Base-by-base conservation (phyloP, 345 rosid species). In the Dovyalis caffra region DNA sequence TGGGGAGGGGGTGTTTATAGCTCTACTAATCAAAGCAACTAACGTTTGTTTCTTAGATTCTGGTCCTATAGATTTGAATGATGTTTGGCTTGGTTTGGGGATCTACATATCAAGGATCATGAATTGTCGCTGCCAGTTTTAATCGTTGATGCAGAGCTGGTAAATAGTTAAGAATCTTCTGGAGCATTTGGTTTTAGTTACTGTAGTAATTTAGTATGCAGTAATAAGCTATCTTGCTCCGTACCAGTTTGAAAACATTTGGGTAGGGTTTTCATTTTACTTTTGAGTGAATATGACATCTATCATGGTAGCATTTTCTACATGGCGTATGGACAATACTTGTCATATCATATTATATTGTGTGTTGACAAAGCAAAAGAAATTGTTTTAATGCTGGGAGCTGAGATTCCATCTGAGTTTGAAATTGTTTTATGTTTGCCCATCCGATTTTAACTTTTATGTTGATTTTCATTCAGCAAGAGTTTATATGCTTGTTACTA, bases 401-500 rank as follows among this genome's bases (percentile, higher is more conserved):
- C 1, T 15, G 29, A 35, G 32, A 31, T 75, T 31, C 25, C 23
- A 8, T n/a, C 31, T 32, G 12, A 53, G 38, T 32, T 33, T 51
- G 45, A 43, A 62, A 58, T 60, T 26, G 45, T 14, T 33, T 53
- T 53, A 8, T 53, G 60, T n/a, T 53, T 53, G 12, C 60, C 60
- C 60, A n/a, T n/a, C 28, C 1, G 60, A n/a, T 14, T 53, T 53
- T 56, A 6, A 28, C 18, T 21, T 53, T 45, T 25, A 15, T 60
- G 21, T 28, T 76, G 25, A 4, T 40, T 79, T 29, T 43, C 45
- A 32, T 76, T 60, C 29, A 29, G 71, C 66, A 47, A 82, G 47
- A 76, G 66, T 77, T 76, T 68, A 71, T 26, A 49, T 72, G 33
- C 68, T 51, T 28, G n/a, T 72, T 78, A 68, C 66, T 29, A 3